Evolutionary conservation across 75 land plant genomes (phyloP).

Genomic region (Adiantum capillusveneris): DNA sequence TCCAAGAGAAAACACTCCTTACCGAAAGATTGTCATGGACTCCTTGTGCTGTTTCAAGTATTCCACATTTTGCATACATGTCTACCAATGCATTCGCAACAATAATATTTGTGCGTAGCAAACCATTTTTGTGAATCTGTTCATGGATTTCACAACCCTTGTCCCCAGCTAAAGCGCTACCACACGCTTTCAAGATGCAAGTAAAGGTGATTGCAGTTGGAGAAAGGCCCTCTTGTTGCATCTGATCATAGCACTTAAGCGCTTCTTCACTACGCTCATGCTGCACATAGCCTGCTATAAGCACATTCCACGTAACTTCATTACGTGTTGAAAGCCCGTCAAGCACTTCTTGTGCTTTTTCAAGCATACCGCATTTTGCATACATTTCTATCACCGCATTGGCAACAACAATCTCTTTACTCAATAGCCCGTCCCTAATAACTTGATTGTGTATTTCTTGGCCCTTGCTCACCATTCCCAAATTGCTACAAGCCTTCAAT

Average conservation of each 20-base stretch:
- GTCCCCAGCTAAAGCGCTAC: slow-evolving; percentile 18
- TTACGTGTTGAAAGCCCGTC: slow-evolving; percentile 17
- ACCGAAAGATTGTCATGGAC: too few relatives aligned
- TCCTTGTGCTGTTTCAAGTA: too few relatives aligned
- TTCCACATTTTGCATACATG: too few relatives aligned
- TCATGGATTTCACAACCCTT: slow-evolving; percentile 31
- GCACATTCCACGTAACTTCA: slow-evolving; percentile 32
- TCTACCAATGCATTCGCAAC: too few relatives aligned
- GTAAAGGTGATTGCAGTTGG: slow-evolving; percentile 23
- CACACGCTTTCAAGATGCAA: slow-evolving; percentile 35
- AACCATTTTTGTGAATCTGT: slow-evolving; percentile 8
- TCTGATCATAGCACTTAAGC: slow-evolving; percentile 16
- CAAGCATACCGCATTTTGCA: slow-evolving; percentile 12
- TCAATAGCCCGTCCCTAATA: background rate
- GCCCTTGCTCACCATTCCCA: background rate
- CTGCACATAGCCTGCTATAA: slow-evolving; percentile 26
- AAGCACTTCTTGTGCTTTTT: slow-evolving; percentile 26
- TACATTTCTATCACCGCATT: slow-evolving; percentile 4
- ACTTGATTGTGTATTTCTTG: background rate
- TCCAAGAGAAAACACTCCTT: too few relatives aligned
- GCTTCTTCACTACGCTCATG: slow-evolving; percentile 16
- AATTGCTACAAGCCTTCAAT: background rate
- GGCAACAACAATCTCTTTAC: background rate
- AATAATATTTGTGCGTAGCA: too few relatives aligned
- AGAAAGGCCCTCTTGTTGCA: slow-evolving; percentile 11